Evolutionary conservation across 176 grass and related monocot genomes (phyloP), one percentile per base, ranked within the genome.

Genomic region (Bromus sterilis): DNA sequence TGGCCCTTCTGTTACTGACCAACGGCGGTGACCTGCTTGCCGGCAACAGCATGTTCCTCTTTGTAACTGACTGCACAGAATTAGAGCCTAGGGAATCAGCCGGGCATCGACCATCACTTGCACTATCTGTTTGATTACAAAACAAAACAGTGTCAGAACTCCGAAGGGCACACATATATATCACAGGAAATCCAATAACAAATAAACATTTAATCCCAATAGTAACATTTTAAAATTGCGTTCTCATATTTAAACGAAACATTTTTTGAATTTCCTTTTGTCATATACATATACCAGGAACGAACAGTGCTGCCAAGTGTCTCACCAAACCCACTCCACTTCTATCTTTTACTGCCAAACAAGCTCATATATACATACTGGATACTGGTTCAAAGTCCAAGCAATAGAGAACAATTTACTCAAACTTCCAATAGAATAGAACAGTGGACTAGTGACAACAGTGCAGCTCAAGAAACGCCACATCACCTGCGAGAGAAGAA

Each of bases 401-500:
- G 86, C 62, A 34, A 75, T 7, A 65, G 63, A 79, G 11, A 66
- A 24, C 44, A 76, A 58, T 64, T 48, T 48, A 83, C 40, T 58
- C 48, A 34, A 79, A 71, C n/a, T 10, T 60, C 56, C 6, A 81
- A 49, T 66, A 41, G 0, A 43, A 20, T n/a, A 35, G 7, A 10
- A 41, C 18, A 72, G n/a, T n/a, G n/a, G n/a, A n/a, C 49, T 36
- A 56, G 46, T 34, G 32, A 77, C 20, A 39, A 78, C 32, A 67
- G 13, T 71, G 42, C 42, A 5, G 42, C 56, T 71, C 77, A 51
- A 71, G 34, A 55, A 77, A 24, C 5, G 24, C 8, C 32, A 61
- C 87, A 51, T 84, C 29, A 97, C 95, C 96, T 95, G 70, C 65
- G 56, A 33, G 26, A 46, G 91, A 85, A 85, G 89, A 78, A 86